phyloP scores from a whole-genome alignment of 331 rosid genomes.

The Malus hybrid region DNA sequence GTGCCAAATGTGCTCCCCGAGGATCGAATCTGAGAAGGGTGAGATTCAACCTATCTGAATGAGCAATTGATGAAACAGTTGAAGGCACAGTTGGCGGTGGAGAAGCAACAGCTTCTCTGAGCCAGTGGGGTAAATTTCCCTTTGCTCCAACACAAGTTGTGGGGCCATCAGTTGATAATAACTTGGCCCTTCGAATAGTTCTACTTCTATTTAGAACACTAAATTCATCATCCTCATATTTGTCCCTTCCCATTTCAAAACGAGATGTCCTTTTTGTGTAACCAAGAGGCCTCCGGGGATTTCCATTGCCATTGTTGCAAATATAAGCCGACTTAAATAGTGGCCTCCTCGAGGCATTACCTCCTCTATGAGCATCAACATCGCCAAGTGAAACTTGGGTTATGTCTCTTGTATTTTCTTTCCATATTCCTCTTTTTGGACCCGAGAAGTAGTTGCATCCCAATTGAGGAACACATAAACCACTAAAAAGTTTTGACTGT shows the following conservation, averaged over 20 bases:
- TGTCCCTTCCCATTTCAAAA: constrained; percentile 18
- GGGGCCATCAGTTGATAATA: constrained; percentile 23
- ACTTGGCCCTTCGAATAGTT: constrained; percentile 13
- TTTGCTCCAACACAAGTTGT: constrained; percentile 13
- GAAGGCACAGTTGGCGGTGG: constrained; percentile 21
- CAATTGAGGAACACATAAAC: constrained; percentile 18
- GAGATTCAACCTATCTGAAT: constrained; percentile 16
- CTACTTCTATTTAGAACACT: constrained; percentile 19
- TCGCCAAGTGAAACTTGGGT: constrained; percentile 32
- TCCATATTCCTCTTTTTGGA: constrained; percentile 23
- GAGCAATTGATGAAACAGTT: constrained; percentile 19
- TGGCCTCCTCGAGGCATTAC: constrained; percentile 23
- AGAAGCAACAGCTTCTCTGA: constrained; percentile 43
- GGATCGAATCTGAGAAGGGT: constrained; percentile 13
- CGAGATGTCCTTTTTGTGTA: constrained; percentile 21
- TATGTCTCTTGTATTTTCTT: constrained; percentile 24
- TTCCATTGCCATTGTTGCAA: constrained; percentile 6
- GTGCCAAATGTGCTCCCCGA: constrained; percentile 12
- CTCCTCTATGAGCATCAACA: constrained; percentile 27
- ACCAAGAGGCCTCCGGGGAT: constrained; percentile 19
- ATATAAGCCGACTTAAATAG: constrained; percentile 15
- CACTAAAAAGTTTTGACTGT: constrained; percentile 40
- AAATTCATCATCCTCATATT: constrained; percentile 23
- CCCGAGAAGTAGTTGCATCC: constrained; percentile 23
- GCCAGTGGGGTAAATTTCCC: constrained; percentile 54